Conservation (phyloP, 1,284 basidiomycete genomes). For the Malassezia cuniculi region DNA sequence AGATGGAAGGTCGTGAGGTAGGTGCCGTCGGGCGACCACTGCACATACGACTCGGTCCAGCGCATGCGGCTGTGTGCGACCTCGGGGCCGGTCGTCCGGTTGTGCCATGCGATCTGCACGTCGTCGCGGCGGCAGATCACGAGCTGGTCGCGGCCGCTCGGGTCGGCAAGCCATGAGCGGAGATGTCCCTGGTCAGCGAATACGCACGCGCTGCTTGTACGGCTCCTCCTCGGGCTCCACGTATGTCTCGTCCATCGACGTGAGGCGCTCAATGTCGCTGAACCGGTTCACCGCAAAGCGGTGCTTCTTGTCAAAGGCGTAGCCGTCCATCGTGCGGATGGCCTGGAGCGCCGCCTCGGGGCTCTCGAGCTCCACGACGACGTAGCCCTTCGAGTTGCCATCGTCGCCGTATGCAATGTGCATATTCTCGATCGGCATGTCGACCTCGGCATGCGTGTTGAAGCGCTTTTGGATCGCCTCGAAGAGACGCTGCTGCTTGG, state of each 20-base stretch:
- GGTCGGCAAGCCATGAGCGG: slow-evolving; percentile 84
- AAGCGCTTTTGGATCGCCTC: slow-evolving; percentile 46
- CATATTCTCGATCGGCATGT: slow-evolving; percentile 39
- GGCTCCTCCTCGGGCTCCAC: slow-evolving; percentile 65
- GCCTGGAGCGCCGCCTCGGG: slow-evolving; percentile 70
- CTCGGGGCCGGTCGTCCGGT: slow-evolving; percentile 75
- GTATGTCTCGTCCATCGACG: slow-evolving; percentile 69
- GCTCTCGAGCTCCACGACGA: slow-evolving; percentile 77
- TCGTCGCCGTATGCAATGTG: slow-evolving; percentile 46
- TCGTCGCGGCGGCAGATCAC: slow-evolving; percentile 84
- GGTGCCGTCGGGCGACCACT: slow-evolving; percentile 93
- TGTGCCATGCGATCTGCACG: slow-evolving; percentile 85
- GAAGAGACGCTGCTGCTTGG: slow-evolving; percentile 45
- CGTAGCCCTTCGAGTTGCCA: slow-evolving; percentile 46
- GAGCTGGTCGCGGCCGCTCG: slow-evolving; percentile 86
- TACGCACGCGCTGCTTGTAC: slow-evolving; percentile 77
- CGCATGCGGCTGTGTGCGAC: slow-evolving; percentile 58
- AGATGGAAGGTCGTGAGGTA: slow-evolving; percentile 85
- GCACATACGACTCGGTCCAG: slow-evolving; percentile 95
- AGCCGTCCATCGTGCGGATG: slow-evolving; percentile 65
- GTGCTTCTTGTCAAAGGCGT: slow-evolving; percentile 83
- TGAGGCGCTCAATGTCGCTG: slow-evolving; percentile 77
- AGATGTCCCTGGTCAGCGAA: too few species aligned
- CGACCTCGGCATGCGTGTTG: slow-evolving; percentile 43
- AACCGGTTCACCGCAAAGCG: slow-evolving; percentile 81